Evolutionary conservation across 257 asterid genomes (phyloP), one percentile per base, ranked within the genome.

Genomic region (Solanum ossicruentum): DNA sequence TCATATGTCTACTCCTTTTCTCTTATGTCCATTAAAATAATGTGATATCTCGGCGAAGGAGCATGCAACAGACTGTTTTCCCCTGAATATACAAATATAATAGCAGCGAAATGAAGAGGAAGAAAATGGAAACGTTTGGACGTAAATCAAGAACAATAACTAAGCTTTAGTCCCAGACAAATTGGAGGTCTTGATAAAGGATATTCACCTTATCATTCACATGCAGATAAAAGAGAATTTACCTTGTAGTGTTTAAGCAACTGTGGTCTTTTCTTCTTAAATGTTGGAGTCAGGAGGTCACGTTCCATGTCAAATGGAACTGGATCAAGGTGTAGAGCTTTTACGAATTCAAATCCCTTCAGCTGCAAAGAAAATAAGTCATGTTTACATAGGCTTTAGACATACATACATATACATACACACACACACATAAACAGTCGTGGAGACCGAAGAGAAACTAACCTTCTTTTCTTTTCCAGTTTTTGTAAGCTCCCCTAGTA

Each of bases 181-280:
- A 45, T 13, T 66, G n/a, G n/a, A 28, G 71, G 12, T 23, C 10
- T 63, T 12, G 41, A 63, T 63, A 65, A 43, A 41, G 11, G 56
- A 72, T 7, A 41, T 47, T 32, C 60, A 3, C 16, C 21, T 16
- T 36, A 39, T 17, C 54, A 70, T 17, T 70, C 6, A 70, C 78
- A 15, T 4, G 28, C n/a, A 4, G 49, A 51, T 51, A 9, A 77
- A 26, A 26, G 65, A 52, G 82, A 67, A 83, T 51, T 20, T 82
- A 97, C 99, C 98, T 95, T 93, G 94, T 97, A 97, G 91, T 91
- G 88, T 86, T 94, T 97, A 28, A 91, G 97, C 88, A 97, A 32
- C 91, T 95, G 98, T 69, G 98, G 98, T 86, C 99, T 92, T 88
- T 94, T 97, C 92, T 90, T 93, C 93, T 97, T 97, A 90, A 93